Conservation (phyloP, 495 filamentous ascomycete genomes). For the Penicillium lagena region DNA sequence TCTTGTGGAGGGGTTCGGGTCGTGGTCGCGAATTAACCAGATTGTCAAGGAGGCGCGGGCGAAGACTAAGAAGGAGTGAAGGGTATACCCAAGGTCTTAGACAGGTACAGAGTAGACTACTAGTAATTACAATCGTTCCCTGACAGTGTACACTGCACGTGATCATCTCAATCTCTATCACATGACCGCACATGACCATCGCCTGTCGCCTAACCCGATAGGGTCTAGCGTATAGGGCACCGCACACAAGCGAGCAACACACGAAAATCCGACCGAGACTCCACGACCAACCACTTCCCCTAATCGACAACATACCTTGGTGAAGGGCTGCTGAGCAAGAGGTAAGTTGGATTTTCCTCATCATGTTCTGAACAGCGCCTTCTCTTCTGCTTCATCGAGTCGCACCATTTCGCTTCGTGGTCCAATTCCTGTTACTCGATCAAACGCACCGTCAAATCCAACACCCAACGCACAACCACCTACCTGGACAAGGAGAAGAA, state of each 20-base stretch:
- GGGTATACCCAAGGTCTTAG: no score
- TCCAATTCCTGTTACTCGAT: not conserved
- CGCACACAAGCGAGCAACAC: constrained; percentile 41
- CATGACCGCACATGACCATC: constrained; percentile 9
- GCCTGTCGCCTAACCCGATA: constrained; percentile 10
- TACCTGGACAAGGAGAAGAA: no score
- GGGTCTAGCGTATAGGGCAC: constrained; percentile 31
- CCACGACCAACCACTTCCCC: constrained; percentile 35
- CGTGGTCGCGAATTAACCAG: constrained; percentile 48
- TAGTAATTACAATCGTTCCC: no score
- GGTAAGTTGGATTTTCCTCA: constrained; percentile 31
- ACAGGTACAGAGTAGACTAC: no score
- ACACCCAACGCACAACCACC: no score
- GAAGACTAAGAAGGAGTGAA: constrained; percentile 31
- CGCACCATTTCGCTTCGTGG: constrained; percentile 11
- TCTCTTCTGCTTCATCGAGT: constrained; percentile 21
- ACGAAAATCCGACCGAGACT: constrained; percentile 37
- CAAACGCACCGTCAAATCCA: no score
- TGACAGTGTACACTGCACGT: not conserved
- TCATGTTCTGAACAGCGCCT: constrained; percentile 7
- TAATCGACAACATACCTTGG: constrained; percentile 40
- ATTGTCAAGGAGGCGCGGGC: constrained; percentile 46
- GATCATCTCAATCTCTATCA: constrained; percentile 12
- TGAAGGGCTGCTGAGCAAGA: constrained; percentile 45
- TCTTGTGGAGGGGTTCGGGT: constrained; percentile 54